Evolutionary conservation across 2,329 filamentous ascomycete genomes (phyloP), one percentile per base, ranked within the genome.

Genomic region (Cladosporium sp.): DNA sequence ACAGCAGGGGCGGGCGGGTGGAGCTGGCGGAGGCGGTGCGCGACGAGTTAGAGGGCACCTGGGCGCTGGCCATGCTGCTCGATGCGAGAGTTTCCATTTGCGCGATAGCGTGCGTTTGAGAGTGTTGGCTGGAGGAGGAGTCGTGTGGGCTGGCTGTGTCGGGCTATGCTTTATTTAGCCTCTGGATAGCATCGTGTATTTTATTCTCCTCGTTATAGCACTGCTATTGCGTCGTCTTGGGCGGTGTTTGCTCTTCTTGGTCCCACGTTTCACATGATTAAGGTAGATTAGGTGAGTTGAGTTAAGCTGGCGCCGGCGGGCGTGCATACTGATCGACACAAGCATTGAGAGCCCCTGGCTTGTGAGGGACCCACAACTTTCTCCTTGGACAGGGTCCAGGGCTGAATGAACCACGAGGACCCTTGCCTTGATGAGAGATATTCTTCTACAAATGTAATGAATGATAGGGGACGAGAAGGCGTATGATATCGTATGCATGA

Each of bases 1-100:
- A 80, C 70, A 80, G 66, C 61, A 74, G 79, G 66, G 78, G 75
- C 68, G 80, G 78, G 60, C 78, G 78, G 32, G 68, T 64, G 4
- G n/a, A 8, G 41, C n/a, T 47, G n/a, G 41, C n/a, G 41, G 41
- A 66, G 52, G 65, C 65, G 67, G 65, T 69, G 66, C 70, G 68
- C 5, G 69, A 71, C n/a, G 69, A 70, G 26, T 71, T 72, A 58
- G 73, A 73, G 34, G 78, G 72, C 28, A 74, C 70, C 15, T 75
- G 67, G n/a, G 73, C 71, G 28, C n/a, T 24, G 51, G 28, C 38
- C 51, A 57, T 64, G 49, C 26, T 64, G 34, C 49, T 44, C 21
- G 49, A n/a, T 51, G 60, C 47, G 21, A 63, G 60, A 18, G 59
- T 52, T 62, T 62, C 59, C 59, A 62, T 62, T 32, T 52, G 55